These are phyloP conservation scores for Eremothecium coryli DNA, from an alignment of 1,139 yeast genomes.

Conservation along the genomic window DNA sequence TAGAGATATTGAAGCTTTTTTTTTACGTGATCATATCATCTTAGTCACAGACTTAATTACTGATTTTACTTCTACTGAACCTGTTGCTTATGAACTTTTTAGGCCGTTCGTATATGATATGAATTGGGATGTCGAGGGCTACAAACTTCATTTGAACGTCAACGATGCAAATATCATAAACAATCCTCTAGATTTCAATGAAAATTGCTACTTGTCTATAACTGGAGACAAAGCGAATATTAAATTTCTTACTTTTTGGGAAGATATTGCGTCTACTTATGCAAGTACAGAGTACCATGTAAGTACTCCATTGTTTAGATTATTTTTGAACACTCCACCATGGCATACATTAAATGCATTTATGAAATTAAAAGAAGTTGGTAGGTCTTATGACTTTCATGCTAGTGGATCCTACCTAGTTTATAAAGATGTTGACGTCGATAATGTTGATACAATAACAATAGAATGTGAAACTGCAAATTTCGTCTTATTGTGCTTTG, in stretches of 20 bases:
- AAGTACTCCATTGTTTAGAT: constrained; percentile 50
- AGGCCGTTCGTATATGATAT: constrained; percentile 59
- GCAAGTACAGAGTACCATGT: constrained; percentile 48
- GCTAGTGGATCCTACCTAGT: constrained; percentile 61
- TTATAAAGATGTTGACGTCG: constrained; percentile 48
- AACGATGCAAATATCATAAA: constrained; percentile 83
- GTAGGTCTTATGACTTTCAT: constrained; percentile 53
- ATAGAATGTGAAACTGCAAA: constrained; percentile 58
- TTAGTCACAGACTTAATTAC: constrained; percentile 62
- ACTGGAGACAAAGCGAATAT: constrained; percentile 53
- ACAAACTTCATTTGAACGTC: constrained; percentile 61
- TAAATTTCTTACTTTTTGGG: constrained; percentile 48
- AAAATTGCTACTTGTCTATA: constrained; percentile 66
- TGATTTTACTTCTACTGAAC: constrained; percentile 72
- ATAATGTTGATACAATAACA: constrained; percentile 59
- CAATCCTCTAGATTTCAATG: constrained; percentile 75
- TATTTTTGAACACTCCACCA: constrained; percentile 69
- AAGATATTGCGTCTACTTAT: constrained; percentile 48
- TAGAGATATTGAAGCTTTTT: constrained; percentile 46
- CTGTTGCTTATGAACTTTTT: constrained; percentile 64
- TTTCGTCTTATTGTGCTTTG: constrained; percentile 65
- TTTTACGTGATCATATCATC: constrained; percentile 76
- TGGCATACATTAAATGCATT: constrained; percentile 86
- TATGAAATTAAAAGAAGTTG: constrained; percentile 50
- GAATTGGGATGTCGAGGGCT: constrained; percentile 50